Evolutionary conservation across 208 protist species (phyloP).

Genomic region (Acanthamoeba lugdunensis): DNA sequence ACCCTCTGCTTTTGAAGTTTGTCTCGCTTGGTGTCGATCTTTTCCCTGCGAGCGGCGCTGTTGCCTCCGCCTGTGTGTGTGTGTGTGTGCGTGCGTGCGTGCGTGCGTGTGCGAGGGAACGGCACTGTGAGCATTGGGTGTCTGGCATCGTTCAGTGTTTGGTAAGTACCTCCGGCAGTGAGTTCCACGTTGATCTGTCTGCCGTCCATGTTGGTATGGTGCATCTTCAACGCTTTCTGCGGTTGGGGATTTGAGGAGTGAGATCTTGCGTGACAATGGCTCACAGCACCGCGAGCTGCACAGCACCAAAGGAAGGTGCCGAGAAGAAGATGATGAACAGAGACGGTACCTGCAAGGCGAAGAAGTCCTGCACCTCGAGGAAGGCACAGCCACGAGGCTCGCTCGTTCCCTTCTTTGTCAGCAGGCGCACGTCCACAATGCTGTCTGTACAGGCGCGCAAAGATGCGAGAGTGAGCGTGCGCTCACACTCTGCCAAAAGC

Average conservation of each 20-base stretch:
- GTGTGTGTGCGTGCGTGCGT: too few species aligned
- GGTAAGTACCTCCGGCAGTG: conserved; percentile 42
- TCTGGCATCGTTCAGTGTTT: too few species aligned
- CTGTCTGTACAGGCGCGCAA: not conserved
- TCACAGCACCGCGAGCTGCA: not conserved
- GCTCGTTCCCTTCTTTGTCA: conserved; percentile 38
- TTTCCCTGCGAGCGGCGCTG: not conserved
- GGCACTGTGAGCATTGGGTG: too few species aligned
- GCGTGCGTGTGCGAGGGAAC: too few species aligned
- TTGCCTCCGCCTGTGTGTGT: not conserved
- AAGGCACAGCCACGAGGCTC: conserved; percentile 58
- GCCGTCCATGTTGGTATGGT: conserved; percentile 59
- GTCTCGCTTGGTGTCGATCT: not conserved
- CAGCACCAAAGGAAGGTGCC: not conserved
- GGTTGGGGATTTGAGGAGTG: not conserved
- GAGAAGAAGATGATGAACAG: not conserved
- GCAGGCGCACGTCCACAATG: conserved; percentile 44
- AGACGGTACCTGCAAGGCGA: conserved; percentile 7
- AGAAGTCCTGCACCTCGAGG: conserved; percentile 16
- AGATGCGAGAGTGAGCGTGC: not conserved
- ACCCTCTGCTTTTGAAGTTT: conserved; percentile 21
- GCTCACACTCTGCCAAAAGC: not conserved
- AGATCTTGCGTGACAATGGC: too few species aligned
- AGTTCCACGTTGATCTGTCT: conserved; percentile 67
- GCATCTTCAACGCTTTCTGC: conserved; percentile 69